Evolutionary conservation across 306 rosid genomes (phyloP).

Genomic region (Hippophae tibetana): DNA sequence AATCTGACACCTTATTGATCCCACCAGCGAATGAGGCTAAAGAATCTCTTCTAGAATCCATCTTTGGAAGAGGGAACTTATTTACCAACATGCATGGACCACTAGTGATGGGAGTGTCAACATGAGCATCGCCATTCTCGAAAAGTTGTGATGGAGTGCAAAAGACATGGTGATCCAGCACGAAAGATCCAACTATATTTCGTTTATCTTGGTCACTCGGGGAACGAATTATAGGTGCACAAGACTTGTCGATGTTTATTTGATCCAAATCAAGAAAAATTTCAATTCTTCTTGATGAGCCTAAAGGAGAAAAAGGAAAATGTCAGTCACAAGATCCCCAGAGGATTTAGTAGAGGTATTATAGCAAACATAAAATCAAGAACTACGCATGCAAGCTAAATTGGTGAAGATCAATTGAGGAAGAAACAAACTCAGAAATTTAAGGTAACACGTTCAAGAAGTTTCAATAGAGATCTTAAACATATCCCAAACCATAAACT

Average conservation of each 20-base stretch:
- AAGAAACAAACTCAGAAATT: not conserved
- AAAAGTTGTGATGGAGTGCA: constrained; percentile 29
- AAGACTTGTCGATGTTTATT: constrained; percentile 29
- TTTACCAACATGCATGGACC: constrained; percentile 23
- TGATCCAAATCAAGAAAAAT: constrained; percentile 68
- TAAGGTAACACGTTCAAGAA: not conserved
- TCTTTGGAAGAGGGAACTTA: constrained; percentile 12
- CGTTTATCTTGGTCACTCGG: constrained; percentile 44
- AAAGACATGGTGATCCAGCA: constrained; percentile 21
- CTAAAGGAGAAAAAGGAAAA: constrained; percentile 19
- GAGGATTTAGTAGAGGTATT: too few relatives aligned
- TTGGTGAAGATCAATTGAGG: too few relatives aligned
- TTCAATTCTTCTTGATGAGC: constrained; percentile 86
- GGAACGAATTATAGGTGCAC: constrained; percentile 34
- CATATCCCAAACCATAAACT: too few relatives aligned
- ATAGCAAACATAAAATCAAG: too few relatives aligned
- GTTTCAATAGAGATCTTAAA: not conserved
- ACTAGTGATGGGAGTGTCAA: constrained; percentile 11
- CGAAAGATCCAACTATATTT: constrained; percentile 27
- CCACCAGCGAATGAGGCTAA: constrained; percentile 6
- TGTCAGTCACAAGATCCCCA: too few relatives aligned
- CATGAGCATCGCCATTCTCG: constrained; percentile 25
- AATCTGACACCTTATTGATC: constrained; percentile 19
- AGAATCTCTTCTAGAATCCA: constrained; percentile 17
- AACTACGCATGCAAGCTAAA: too few relatives aligned